Conservation (phyloP, 345 rosid species). For the Conringia planisiliqua region DNA sequence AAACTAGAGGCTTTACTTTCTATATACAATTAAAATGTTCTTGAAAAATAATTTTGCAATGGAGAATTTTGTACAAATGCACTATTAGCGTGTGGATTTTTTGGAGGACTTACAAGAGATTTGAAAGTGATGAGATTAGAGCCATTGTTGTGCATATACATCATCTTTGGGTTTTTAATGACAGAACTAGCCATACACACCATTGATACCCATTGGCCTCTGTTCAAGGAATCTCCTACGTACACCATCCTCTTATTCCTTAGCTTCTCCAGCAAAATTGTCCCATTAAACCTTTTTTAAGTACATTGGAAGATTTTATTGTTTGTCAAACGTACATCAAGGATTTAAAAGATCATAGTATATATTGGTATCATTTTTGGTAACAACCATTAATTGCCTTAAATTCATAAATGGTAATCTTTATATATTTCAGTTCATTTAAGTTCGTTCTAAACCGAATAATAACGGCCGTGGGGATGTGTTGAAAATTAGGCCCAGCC, state of each 20-base stretch:
- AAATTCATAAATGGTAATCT: background rate
- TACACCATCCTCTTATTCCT: conserved; percentile 89
- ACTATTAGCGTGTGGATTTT: background rate
- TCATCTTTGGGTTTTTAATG: conserved; percentile 44
- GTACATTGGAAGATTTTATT: conserved; percentile 42
- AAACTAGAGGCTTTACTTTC: background rate
- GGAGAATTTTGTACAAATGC: background rate
- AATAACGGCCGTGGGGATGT: background rate
- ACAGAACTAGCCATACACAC: conserved; percentile 70
- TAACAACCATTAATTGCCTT: conserved; percentile 2
- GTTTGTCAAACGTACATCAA: background rate
- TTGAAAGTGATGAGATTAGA: conserved; percentile 52
- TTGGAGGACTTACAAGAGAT: conserved; percentile 38
- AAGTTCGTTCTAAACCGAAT: background rate
- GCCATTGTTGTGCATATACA: conserved; percentile 59
- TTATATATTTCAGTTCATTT: background rate
- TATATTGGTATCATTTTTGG: conserved; percentile 11
- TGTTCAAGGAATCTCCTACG: conserved; percentile 88
- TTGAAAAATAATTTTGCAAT: background rate
- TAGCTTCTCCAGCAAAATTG: conserved; percentile 64
- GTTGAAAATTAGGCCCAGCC: conserved; percentile 4
- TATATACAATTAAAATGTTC: background rate
- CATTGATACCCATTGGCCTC: conserved; percentile 97
- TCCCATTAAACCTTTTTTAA: conserved; percentile 66
- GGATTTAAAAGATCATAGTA: background rate